A percentile compares a stretch with the other conserved stretches of the same genome.
phyloP scores from a whole-genome alignment of 352 stramenopile species.

The Globisporangium middletonii region DNA sequence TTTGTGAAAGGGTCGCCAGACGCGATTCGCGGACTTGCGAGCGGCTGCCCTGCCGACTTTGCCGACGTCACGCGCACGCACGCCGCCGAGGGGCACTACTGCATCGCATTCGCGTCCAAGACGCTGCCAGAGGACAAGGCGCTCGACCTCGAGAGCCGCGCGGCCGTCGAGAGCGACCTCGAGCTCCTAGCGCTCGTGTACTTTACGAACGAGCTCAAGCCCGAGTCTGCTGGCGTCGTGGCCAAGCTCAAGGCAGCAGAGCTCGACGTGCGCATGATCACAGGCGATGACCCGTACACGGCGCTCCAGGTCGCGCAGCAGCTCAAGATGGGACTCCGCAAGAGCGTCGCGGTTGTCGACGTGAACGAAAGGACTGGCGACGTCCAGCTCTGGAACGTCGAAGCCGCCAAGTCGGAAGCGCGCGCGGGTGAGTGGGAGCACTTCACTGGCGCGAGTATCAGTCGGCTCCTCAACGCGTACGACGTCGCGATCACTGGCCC shows the following conservation, averaged over 20 bases:
- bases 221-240: conserved; percentile 60
- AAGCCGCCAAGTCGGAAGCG: neutral
- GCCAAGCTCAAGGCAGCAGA: conserved; percentile 53
- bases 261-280: conserved; percentile 76
- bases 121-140: conserved; percentile 7
- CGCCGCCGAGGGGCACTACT: conserved; percentile 62
- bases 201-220: conserved; percentile 83
- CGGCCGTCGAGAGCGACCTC: conserved; percentile 47
- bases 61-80: conserved; percentile 17
- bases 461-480: conserved; percentile 17
- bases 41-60: conserved; percentile 17
- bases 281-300: conserved; percentile 52
- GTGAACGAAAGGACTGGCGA: conserved; percentile 13
- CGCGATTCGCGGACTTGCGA: conserved; percentile 7
- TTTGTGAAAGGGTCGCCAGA: conserved; percentile 50
- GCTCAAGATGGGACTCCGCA: neutral
- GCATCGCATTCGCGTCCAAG: conserved; percentile 34
- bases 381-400: neutral
- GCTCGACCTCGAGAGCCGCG: conserved; percentile 18
- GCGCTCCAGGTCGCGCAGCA: neutral
- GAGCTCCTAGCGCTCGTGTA: conserved; percentile 63
- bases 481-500: conserved; percentile 44
- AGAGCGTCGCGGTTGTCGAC: conserved; percentile 11
- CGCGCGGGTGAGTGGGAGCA: conserved; percentile 8
- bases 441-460: conserved; percentile 16